Conservation (phyloP, 768 basidiomycete genomes). For the Auricularia sp. region DNA sequence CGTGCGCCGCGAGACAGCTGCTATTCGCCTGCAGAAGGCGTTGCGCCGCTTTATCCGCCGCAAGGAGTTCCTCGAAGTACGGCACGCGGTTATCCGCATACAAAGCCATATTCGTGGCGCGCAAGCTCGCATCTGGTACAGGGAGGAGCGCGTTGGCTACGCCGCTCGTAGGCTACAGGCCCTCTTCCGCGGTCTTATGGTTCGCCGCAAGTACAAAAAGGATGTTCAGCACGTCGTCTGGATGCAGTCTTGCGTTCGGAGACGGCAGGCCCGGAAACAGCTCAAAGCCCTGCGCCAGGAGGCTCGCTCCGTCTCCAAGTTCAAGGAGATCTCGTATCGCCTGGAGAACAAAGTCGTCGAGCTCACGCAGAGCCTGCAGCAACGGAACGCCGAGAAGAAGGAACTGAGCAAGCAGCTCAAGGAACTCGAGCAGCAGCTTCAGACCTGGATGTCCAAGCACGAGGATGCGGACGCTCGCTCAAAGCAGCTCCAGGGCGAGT, state of each 20-base stretch:
- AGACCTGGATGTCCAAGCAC: conserved; percentile 75
- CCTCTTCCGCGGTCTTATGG: conserved; percentile 67
- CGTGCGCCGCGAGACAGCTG: conserved; percentile 65
- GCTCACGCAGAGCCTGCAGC: conserved; percentile 88
- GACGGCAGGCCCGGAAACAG: conserved; percentile 76
- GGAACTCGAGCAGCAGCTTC: conserved; percentile 76
- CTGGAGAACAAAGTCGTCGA: conserved; percentile 99
- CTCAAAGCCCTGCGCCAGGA: conserved; percentile 77
- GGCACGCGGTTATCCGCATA: conserved; percentile 53
- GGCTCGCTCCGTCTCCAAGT: conserved; percentile 93
- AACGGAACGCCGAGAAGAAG: conserved; percentile 84
- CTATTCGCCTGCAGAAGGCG: conserved; percentile 63
- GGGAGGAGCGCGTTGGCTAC: conserved; percentile 40
- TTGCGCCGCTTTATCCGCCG: conserved; percentile 67
- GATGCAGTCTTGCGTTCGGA: conserved; percentile 86
- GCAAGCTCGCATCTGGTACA: conserved; percentile 52
- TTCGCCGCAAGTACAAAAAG: conserved; percentile 40
- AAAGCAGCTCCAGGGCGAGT: conserved; percentile 59
- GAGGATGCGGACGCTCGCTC: conserved; percentile 74
- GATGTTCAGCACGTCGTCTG: conserved; percentile 70
- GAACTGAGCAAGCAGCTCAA: conserved; percentile 64
- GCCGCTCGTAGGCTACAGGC: conserved; percentile 73
- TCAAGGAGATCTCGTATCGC: conserved; percentile 96
- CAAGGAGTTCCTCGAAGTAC: conserved; percentile 52
- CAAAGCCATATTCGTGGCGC: conserved; percentile 75